phyloP scores from a whole-genome alignment of 2,329 filamentous ascomycete genomes.

The Fusarium albidum region DNA sequence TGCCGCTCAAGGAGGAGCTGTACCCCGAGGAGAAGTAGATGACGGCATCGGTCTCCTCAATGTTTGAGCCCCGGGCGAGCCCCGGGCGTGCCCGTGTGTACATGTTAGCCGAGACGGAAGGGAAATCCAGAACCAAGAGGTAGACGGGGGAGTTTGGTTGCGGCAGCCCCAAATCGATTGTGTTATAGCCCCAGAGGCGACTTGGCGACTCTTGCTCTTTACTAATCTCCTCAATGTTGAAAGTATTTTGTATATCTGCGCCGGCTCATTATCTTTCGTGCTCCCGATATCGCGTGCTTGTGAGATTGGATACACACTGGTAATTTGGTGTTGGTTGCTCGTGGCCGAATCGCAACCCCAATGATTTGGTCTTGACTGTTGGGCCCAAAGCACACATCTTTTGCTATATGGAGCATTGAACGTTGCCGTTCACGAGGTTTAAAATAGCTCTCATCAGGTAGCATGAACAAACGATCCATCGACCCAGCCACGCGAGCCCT shows the following conservation, averaged over 20 bases:
- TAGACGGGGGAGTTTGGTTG: conserved; percentile 43
- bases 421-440: no score
- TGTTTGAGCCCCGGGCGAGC: conserved; percentile 33
- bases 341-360: no score
- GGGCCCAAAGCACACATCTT: no score
- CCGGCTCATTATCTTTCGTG: neutral
- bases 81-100: conserved; percentile 44
- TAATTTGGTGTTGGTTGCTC: no score
- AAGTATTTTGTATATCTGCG: conserved; percentile 28
- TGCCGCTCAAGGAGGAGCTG: conserved; percentile 90
- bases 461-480: no score
- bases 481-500: no score
- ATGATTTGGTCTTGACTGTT: no score
- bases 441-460: no score
- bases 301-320: no score
- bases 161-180: conserved; percentile 44
- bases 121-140: conserved; percentile 39
- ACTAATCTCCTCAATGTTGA: conserved; percentile 35
- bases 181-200: conserved; percentile 41
- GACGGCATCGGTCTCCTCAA: conserved; percentile 23
- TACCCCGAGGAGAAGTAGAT: conserved; percentile 73
- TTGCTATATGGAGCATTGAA: no score
- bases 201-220: conserved; percentile 35
- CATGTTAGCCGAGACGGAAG: conserved; percentile 46
- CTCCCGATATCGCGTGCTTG: no score